These are phyloP conservation scores for Penicillium turbatum DNA, from an alignment of 495 filamentous ascomycete genomes.

Conservation along the genomic window DNA sequence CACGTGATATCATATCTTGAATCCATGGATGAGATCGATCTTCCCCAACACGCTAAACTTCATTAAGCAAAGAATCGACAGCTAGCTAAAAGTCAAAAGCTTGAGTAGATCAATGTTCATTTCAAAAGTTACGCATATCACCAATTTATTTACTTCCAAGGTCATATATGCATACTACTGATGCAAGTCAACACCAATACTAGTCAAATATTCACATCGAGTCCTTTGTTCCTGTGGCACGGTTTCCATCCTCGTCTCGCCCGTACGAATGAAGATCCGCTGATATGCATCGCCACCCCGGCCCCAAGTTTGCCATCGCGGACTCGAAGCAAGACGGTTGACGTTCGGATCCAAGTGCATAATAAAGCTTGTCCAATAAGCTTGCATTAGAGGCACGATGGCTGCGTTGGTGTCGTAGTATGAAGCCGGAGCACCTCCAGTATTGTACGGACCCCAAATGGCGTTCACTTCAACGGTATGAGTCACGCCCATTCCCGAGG, in stretches of 20 bases:
- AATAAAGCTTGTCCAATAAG: constrained; percentile 69
- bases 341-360: constrained; percentile 60
- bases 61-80: background rate
- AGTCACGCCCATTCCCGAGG: constrained; percentile 53
- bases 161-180: constrained; percentile 34
- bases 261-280: constrained; percentile 53
- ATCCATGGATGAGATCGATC: too few species aligned
- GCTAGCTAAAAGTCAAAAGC: background rate
- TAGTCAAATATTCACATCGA: constrained; percentile 51
- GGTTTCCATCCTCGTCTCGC: constrained; percentile 55
- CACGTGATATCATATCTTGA: background rate
- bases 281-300: constrained; percentile 24
- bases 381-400: constrained; percentile 56
- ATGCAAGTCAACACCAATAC: constrained; percentile 47
- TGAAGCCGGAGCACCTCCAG: constrained; percentile 43
- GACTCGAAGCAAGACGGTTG: constrained; percentile 36
- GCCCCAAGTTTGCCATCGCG: constrained; percentile 48
- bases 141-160: background rate
- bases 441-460: constrained; percentile 53
- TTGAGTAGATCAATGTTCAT: background rate
- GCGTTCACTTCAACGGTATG: constrained; percentile 61
- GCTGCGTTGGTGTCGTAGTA: constrained; percentile 50
- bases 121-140: background rate
- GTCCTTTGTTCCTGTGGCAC: constrained; percentile 41
- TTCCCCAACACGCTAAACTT: background rate